Evolutionary conservation across 116 monocot species (phyloP), one percentile per base, ranked within the genome.

Genomic region (Thalassia testudinum): DNA sequence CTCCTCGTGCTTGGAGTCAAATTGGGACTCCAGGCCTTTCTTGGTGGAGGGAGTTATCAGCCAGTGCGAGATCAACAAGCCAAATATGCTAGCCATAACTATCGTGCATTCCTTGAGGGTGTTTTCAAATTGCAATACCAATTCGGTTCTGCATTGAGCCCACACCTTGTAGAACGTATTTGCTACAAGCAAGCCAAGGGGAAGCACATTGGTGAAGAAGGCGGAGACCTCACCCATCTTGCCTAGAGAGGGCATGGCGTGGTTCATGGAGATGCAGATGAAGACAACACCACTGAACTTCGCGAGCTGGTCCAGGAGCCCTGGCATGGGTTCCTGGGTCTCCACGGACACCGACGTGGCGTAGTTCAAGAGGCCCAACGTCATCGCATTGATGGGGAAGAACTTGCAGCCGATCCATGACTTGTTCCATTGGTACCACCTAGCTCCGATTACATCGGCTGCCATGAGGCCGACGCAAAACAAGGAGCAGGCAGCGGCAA

Each of bases 11-110:
- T 59, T 59, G 20, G 1, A 11, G 12, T 59, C 47, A 43, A 45
- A 59, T 26, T 59, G 47, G 25, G 23, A n/a, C 14, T 44, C 59
- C 19, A 59, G 26, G 24, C 27, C 17, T 26, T 42, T 59, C 27
- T 21, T 59, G 21, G 28, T 47, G 17, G 47, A 43, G 24, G 1
- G 12, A 2, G 43, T 45, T 2, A 26, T 59, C 45, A 48, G 21
- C 1, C 45, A 44, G 28, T 59, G 42, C 15, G 47, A 45, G 21
- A 24, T 27, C 7, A 59, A 59, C 23, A 59, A 27, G 17, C 27
- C 16, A 20, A 27, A 59, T 0, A 59, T 47, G 3, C 44, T 1
- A 8, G 43, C 17, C 59, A 59, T 59, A 12, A 21, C 8, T 12
- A 59, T 1, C 26, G 47, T 16, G 47, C 27, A 27, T 13, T 45